phyloP scores from a whole-genome alignment of 1,284 basidiomycete genomes.

The Kwoniella shivajii region DNA sequence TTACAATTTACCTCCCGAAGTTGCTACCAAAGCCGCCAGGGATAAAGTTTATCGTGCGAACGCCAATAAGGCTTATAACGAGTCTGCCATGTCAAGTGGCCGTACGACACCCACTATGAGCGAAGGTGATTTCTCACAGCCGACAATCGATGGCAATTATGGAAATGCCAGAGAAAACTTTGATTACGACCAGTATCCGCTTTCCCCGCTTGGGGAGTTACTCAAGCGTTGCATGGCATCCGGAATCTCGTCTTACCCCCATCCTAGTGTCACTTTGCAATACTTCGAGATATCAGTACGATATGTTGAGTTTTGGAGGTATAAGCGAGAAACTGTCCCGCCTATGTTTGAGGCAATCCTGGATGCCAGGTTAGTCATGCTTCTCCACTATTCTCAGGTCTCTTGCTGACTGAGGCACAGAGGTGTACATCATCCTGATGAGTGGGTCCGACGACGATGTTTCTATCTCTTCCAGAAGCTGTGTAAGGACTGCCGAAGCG shows the following conservation, averaged over 20 bases:
- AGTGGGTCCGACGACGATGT: conserved; percentile 72
- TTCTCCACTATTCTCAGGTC: not conserved
- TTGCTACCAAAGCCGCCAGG: conserved; percentile 41
- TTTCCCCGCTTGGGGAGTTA: conserved; percentile 90
- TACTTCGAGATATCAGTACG: conserved; percentile 92
- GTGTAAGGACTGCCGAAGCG: conserved; percentile 78
- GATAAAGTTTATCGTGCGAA: conserved; percentile 32
- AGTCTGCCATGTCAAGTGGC: conserved; percentile 38
- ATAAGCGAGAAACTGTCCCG: conserved; percentile 80
- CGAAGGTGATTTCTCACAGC: conserved; percentile 13
- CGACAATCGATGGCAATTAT: conserved; percentile 24
- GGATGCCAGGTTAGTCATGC: conserved; percentile 64
- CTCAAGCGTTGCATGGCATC: conserved; percentile 81
- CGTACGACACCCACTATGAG: conserved; percentile 40
- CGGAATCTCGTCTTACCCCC: conserved; percentile 78
- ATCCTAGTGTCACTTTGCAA: conserved; percentile 85
- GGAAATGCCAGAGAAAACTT: conserved; percentile 63
- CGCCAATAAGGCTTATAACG: conserved; percentile 34
- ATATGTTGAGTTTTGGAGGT: conserved; percentile 95
- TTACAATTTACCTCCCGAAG: conserved; percentile 52
- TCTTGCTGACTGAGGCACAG: conserved; percentile 56
- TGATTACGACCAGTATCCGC: conserved; percentile 80
- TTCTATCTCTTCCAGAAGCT: conserved; percentile 95
- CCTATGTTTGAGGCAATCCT: conserved; percentile 88
- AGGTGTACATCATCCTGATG: conserved; percentile 80